Evolutionary conservation across 768 basidiomycete genomes (phyloP).

Genomic region (Cantharellus anzutake): DNA sequence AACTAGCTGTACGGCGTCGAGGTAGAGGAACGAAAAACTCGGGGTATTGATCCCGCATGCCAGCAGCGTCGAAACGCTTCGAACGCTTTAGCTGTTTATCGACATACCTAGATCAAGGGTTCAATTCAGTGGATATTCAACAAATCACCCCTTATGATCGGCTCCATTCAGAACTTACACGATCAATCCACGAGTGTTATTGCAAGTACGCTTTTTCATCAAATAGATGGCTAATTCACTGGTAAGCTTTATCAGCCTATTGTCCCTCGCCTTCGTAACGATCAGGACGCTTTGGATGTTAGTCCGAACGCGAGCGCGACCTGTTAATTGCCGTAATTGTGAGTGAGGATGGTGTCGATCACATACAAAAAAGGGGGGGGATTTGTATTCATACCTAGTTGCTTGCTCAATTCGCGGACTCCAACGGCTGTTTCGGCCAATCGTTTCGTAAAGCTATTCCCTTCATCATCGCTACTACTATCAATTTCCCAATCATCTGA

Average conservation of each 20-base stretch:
- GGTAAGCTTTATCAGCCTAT: conserved; percentile 86
- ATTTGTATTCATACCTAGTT: conserved; percentile 48
- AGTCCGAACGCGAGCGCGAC: conserved; percentile 77
- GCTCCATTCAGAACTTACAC: conserved; percentile 34
- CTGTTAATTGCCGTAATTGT: conserved; percentile 21
- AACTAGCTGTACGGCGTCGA: conserved; percentile 42
- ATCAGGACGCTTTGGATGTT: conserved; percentile 88
- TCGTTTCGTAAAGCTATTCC: conserved; percentile 69
- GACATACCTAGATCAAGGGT: conserved; percentile 47
- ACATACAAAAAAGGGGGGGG: no score
- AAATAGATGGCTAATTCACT: conserved; percentile 86
- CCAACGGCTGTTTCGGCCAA: conserved; percentile 94
- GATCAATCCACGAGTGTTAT: conserved; percentile 53
- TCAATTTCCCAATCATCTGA: conserved; percentile 12
- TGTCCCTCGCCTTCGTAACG: conserved; percentile 95
- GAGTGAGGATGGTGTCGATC: background rate
- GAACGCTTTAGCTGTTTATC: conserved; percentile 80
- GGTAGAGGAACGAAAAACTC: conserved; percentile 70
- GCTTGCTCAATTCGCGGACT: conserved; percentile 97
- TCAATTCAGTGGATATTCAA: conserved; percentile 6
- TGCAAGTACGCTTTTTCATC: conserved; percentile 61
- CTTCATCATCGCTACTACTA: conserved; percentile 41
- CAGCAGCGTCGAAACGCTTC: conserved; percentile 83
- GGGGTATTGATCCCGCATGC: conserved; percentile 71
- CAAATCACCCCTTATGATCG: no score